Base-by-base conservation (phyloP, 208 protist species). In the Leptomonas pyrrhocoris region DNA sequence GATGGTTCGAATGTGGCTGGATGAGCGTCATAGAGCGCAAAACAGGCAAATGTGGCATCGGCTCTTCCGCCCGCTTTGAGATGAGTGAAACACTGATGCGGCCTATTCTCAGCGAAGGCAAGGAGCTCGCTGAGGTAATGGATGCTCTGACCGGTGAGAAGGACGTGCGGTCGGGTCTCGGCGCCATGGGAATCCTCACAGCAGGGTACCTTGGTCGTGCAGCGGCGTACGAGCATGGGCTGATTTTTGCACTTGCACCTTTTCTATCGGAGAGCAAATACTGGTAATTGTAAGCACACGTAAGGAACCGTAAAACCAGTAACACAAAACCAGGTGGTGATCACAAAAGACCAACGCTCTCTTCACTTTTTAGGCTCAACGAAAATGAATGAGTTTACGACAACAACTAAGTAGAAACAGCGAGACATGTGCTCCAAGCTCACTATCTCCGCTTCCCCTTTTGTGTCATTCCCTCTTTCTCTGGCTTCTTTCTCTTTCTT, bases 1-100 rank as follows among this genome's bases (percentile, higher is more conserved):
- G 74, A 21, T 95, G 81, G 80, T 95, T 93, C 68, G 90, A 95
- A 60, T 95, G 85, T 66, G 90, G 90, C 1, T 95, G 90, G 90
- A 91, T 95, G 80, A 65, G 69, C 55, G 80, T 93, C 18, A 64
- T 91, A 1, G 85, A 95, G 54, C 79, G 79, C 7, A 69, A 54
- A 23, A 85, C 68, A 43, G 80, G 82, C n/a, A 68, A 68, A 19
- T 74, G 49, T 36, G 90, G 90, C 2, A 73, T 89, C 28, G 90
- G 86, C 0, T 90, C 83, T 50, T 93, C 90, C 40, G 86, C 86
- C 43, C 81, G 90, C 8, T 95, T 92, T 65, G 90, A 95, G 61
- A 91, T 95, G 86, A 84, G 84, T 67, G 30, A 73, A 16, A 79
- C 73, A 18, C 67, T 95, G 5, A 93, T 95, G 85, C 13, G 64